phyloP scores from a whole-genome alignment of 495 filamentous ascomycete species.

The Talaromyces thailandensis region DNA sequence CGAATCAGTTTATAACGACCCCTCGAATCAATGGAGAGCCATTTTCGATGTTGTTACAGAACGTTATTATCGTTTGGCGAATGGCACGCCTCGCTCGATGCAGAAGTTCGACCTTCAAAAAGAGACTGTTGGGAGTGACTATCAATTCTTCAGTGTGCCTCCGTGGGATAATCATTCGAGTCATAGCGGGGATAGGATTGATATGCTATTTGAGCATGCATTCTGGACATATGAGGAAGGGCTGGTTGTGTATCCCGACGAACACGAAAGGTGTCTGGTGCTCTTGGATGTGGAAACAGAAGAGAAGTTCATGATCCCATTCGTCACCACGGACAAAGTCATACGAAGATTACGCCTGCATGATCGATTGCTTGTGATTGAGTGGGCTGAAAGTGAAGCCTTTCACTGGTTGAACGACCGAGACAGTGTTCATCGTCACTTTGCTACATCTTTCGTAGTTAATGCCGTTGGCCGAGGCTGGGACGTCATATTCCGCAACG shows the following conservation, averaged over 20 bases:
- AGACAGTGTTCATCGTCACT: constrained; percentile 53
- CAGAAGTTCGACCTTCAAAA: constrained; percentile 31
- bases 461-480: constrained; percentile 21
- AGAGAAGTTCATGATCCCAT: constrained; percentile 39
- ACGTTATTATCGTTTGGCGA: constrained; percentile 46
- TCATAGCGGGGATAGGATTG: constrained; percentile 23
- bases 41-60: constrained; percentile 45
- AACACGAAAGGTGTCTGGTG: constrained; percentile 31
- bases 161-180: constrained; percentile 49
- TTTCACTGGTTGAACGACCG: constrained; percentile 51
- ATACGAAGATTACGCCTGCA: constrained; percentile 51
- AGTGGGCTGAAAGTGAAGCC: constrained; percentile 54
- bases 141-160: constrained; percentile 39
- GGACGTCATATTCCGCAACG: constrained; percentile 47
- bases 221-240: constrained; percentile 55
- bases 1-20: neutral
- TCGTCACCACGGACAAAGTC: constrained; percentile 43
- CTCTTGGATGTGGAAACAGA: constrained; percentile 45
- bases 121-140: constrained; percentile 11
- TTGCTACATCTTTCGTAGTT: constrained; percentile 54
- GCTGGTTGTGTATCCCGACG: constrained; percentile 47
- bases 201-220: constrained; percentile 45
- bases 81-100: constrained; percentile 37
- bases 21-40: constrained; percentile 23
- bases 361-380: constrained; percentile 47